Conservation (phyloP, 768 basidiomycete species). For the Mycena sanguinolenta region DNA sequence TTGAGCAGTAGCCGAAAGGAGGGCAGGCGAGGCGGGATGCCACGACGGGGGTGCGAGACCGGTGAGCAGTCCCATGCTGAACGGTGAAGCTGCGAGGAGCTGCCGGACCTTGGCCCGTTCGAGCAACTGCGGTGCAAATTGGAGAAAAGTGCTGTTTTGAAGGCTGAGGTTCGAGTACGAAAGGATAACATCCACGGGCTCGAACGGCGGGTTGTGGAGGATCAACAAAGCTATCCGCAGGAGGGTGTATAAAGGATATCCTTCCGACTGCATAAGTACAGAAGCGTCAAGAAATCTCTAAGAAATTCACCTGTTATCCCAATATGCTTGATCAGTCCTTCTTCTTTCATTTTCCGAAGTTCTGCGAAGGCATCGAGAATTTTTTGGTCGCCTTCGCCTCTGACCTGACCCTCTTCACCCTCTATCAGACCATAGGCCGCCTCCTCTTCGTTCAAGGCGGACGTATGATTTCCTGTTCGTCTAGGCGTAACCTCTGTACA, state of each 20-base stretch:
- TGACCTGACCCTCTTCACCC: constrained; percentile 68
- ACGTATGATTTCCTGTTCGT: constrained; percentile 66
- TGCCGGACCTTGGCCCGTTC: constrained; percentile 76
- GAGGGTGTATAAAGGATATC: constrained; percentile 86
- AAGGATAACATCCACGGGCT: constrained; percentile 82
- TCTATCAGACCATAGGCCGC: constrained; percentile 74
- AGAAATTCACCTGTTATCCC: constrained; percentile 79
- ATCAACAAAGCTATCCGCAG: constrained; percentile 85
- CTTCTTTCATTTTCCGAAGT: constrained; percentile 75
- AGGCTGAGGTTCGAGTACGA: constrained; percentile 87
- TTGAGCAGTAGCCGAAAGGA: constrained; percentile 58
- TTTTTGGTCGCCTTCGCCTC: constrained; percentile 79
- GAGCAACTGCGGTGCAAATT: constrained; percentile 69
- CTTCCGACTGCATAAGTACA: constrained; percentile 51
- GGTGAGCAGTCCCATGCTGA: constrained; percentile 87
- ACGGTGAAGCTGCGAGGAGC: constrained; percentile 83
- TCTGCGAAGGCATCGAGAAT: constrained; percentile 78
- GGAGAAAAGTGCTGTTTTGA: constrained; percentile 73
- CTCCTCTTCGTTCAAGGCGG: constrained; percentile 67
- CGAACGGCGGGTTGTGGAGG: constrained; percentile 72
- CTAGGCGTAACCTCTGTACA: constrained; percentile 64
- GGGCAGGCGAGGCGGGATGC: constrained; percentile 78
- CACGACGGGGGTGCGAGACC: constrained; percentile 66
- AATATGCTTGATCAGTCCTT: constrained; percentile 79
- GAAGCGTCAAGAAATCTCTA: background rate